Evolutionary conservation across 305 asterid genomes (phyloP).

Genomic region (Petunia hybrid): DNA sequence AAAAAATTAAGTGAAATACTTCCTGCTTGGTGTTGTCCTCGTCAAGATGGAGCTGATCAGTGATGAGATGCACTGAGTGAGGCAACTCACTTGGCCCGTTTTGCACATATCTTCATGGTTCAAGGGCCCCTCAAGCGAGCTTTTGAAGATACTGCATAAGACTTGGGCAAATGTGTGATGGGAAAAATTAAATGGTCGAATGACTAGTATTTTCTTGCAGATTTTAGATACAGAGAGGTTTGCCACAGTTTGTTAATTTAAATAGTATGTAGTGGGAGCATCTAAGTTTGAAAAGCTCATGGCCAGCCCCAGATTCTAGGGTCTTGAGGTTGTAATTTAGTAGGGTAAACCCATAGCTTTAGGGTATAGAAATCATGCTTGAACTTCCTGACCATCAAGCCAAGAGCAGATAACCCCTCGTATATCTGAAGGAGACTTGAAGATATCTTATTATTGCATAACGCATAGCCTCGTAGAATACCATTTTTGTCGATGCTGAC

Average conservation of each 20-base stretch:
- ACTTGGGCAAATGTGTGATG: neutral
- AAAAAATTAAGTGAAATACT: neutral
- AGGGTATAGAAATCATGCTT: neutral
- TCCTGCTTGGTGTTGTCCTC: constrained; percentile 1
- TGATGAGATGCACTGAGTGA: neutral
- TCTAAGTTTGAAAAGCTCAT: neutral
- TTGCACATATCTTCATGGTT: neutral
- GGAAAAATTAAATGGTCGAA: neutral
- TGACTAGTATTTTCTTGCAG: neutral
- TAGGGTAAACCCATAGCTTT: neutral
- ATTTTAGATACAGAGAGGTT: neutral
- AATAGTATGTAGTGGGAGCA: neutral
- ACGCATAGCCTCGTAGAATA: constrained; percentile 13
- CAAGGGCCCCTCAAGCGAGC: neutral
- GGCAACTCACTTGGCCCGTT: neutral
- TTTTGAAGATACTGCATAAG: neutral
- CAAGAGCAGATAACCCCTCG: neutral
- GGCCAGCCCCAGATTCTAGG: neutral
- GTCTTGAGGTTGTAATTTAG: constrained; percentile 1
- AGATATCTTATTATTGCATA: constrained; percentile 14
- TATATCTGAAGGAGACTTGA: neutral
- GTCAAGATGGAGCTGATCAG: neutral
- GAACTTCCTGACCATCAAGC: neutral
- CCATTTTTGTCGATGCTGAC: neutral
- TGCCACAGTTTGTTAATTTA: neutral